Evolutionary conservation across 2,329 filamentous ascomycete genomes (phyloP), one percentile per base, ranked within the genome.

Genomic region (Talaromyces sp.): DNA sequence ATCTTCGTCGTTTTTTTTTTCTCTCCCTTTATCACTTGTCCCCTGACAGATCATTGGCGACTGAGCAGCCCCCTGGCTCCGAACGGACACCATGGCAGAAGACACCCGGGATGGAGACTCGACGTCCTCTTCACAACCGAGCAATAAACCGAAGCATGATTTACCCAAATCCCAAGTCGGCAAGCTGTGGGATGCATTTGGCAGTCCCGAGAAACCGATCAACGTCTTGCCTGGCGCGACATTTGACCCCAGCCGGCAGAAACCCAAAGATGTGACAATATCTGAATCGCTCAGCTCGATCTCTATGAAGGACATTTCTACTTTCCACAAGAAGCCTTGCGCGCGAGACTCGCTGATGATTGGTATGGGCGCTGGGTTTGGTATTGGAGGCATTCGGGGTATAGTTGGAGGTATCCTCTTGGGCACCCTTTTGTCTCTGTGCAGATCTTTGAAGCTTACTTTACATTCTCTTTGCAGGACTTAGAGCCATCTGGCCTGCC

Each of bases 311-410:
- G 86, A 91, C 56, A 64, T 72, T 50, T 65, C 68, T 48, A 89
- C 85, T 0, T 79, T 92, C 55, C 88, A 92, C 73, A 88, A 89
- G 74, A 84, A 86, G 60, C 93, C 93, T 0, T 97, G 94, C 74
- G 89, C 91, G 21, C 83, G 92, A 63, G 88, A 96, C 70, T 88
- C 90, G 2, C 80, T 96, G 57, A 78, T 97, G 66, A 86, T 89
- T 1, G 94, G 92, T 26, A 95, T 99, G 68, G 89, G 85, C 0
- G 83, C 85, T 2, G 94, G 91, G 3, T 89, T 91, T 64, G 88
- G 83, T 3, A 76, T 91, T 32, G 93, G 92, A 58, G 88, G 87
- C 61, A 69, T 92, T 58, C 85, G 88, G 64, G 89, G 87, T 68
- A 80, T 97, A 24, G 76, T 91, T 66, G 86, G 89, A 77, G 88